These are phyloP conservation scores for Saccharomycopsis schoenii DNA, from an alignment of 805 yeast species.

Conservation along the genomic window DNA sequence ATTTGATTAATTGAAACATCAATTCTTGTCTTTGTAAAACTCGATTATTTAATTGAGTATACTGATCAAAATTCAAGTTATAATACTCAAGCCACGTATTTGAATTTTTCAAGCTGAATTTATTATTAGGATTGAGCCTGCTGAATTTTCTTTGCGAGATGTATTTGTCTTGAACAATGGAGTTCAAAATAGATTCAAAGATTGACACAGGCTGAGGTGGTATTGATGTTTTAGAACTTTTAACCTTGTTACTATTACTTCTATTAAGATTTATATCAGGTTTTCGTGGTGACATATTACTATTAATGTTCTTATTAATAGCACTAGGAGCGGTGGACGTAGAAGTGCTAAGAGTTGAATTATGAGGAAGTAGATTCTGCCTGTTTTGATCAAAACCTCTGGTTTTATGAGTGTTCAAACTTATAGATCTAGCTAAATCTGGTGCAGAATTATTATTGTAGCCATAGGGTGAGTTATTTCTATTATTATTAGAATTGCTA, in stretches of 20 bases:
- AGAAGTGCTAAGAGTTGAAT: neutral
- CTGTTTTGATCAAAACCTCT: neutral
- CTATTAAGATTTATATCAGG: neutral
- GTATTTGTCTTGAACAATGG: constrained; percentile 12
- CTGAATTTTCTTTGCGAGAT: constrained; percentile 5
- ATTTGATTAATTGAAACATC: constrained; percentile 14
- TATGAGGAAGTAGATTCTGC: neutral
- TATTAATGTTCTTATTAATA: neutral
- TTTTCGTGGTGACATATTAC: neutral
- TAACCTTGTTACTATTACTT: neutral
- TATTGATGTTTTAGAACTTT: neutral
- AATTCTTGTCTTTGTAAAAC: constrained; percentile 17
- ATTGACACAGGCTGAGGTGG: neutral
- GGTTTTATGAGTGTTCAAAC: constrained; percentile 1
- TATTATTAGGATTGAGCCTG: constrained; percentile 3
- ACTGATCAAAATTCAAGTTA: constrained; percentile 5
- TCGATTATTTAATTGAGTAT: constrained; percentile 4
- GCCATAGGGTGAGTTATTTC: neutral
- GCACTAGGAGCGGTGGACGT: neutral
- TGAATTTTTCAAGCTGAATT: constrained; percentile 7
- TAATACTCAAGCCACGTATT: constrained; percentile 15
- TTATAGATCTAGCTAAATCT: neutral
- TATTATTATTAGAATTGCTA: neutral
- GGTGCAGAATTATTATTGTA: neutral
- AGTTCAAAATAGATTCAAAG: constrained; percentile 7